A percentile compares a stretch with the other conserved stretches of the same genome.
Conservation (phyloP, 257 asterid species). For the Nicotiana attenuata region DNA sequence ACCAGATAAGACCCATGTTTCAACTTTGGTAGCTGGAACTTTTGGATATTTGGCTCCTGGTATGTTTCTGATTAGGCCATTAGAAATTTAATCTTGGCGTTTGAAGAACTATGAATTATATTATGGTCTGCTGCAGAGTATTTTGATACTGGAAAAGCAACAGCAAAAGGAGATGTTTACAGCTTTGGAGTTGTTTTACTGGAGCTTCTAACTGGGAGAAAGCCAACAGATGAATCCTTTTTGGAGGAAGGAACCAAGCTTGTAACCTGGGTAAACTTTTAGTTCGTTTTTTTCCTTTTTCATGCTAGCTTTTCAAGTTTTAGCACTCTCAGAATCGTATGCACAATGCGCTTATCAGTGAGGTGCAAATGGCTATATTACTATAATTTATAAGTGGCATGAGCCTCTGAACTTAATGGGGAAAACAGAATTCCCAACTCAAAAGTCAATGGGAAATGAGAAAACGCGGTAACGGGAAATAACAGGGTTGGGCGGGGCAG, state of each 20-base stretch:
- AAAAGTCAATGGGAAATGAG: too few relatives aligned
- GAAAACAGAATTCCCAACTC: too few relatives aligned
- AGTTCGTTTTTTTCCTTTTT: not conserved
- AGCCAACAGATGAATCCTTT: slow-evolving; percentile 71
- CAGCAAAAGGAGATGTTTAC: slow-evolving; percentile 83
- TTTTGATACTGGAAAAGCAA: slow-evolving; percentile 85
- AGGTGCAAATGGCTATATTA: not conserved
- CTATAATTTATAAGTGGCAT: not conserved
- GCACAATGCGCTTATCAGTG: not conserved
- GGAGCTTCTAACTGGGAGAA: slow-evolving; percentile 81
- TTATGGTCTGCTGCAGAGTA: slow-evolving; percentile 53
- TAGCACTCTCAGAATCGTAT: not conserved
- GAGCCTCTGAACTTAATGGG: not conserved
- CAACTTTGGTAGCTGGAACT: slow-evolving; percentile 86
- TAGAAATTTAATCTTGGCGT: not conserved
- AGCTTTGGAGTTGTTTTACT: slow-evolving; percentile 90
- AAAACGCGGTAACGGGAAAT: too few relatives aligned
- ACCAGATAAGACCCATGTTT: slow-evolving; percentile 78
- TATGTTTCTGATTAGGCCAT: slow-evolving; percentile 18
- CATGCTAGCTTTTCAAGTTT: not conserved
- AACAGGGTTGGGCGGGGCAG: too few relatives aligned
- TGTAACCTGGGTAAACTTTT: slow-evolving; percentile 73
- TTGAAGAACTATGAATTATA: slow-evolving; percentile 3
- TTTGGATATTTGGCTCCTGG: slow-evolving; percentile 92
- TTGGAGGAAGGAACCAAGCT: slow-evolving; percentile 90